A percentile compares a stretch with the other conserved stretches of the same genome.
Conservation (phyloP, 805 yeast species). For the Suhomyces sp. region DNA sequence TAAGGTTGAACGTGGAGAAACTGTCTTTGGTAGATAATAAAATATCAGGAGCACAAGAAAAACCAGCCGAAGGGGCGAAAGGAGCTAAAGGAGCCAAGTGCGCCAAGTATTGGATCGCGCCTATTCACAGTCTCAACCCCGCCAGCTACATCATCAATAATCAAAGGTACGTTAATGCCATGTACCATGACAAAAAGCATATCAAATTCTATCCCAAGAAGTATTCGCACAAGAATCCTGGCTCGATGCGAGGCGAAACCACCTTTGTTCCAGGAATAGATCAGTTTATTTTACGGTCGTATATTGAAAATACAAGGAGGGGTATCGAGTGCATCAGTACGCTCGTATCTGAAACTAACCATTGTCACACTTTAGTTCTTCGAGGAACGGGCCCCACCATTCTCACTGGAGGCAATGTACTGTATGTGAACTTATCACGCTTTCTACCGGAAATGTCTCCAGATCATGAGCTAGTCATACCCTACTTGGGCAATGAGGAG, state of each 20-base stretch:
- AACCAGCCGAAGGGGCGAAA: background rate
- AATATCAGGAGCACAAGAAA: background rate
- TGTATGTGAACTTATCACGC: conserved; percentile 14
- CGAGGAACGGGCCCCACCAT: conserved; percentile 11
- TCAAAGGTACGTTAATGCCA: conserved; percentile 15
- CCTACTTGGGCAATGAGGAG: conserved; percentile 13
- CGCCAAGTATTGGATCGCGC: conserved; percentile 5
- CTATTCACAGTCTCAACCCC: conserved; percentile 11
- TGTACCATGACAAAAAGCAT: conserved; percentile 17
- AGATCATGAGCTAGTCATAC: conserved; percentile 9
- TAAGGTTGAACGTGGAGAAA: conserved; percentile 15
- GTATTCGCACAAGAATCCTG: conserved; percentile 12
- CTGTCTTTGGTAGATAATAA: background rate
- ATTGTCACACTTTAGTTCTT: conserved; percentile 1
- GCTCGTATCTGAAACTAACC: background rate
- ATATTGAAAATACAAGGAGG: conserved; percentile 13
- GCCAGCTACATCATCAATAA: conserved; percentile 27
- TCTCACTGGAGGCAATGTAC: conserved; percentile 5
- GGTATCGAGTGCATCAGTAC: conserved; percentile 3
- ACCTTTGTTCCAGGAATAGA: conserved; percentile 9
- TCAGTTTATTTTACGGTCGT: conserved; percentile 7
- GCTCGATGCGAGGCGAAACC: conserved; percentile 5
- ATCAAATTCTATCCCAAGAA: conserved; percentile 25
- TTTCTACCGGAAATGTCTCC: conserved; percentile 10
- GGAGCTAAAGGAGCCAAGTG: background rate